Evolutionary conservation across 768 basidiomycete species (phyloP).

Genomic region (Boletus pseudo-olivaceus): DNA sequence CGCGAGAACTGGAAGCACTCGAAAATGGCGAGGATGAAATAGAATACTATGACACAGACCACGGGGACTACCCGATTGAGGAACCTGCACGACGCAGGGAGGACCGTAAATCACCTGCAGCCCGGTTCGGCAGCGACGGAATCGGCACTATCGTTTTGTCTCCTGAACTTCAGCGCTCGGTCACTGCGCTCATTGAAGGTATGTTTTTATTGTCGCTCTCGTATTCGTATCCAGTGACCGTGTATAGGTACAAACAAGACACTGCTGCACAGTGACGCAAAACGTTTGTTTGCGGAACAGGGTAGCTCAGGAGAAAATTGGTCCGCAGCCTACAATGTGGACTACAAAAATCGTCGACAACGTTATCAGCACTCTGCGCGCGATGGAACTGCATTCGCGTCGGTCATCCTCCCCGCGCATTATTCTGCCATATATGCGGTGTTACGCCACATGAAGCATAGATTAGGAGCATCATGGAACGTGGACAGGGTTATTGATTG

Average conservation of each 20-base stretch:
- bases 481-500: slow-evolving; percentile 72
- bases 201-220: slow-evolving; percentile 12
- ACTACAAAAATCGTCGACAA: slow-evolving; percentile 60
- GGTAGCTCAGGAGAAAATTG: slow-evolving; percentile 39
- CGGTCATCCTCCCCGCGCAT: slow-evolving; percentile 81
- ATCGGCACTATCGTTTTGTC: slow-evolving; percentile 74
- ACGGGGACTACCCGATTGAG: slow-evolving; percentile 30
- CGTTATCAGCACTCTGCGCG: slow-evolving; percentile 56
- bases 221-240: slow-evolving; percentile 8
- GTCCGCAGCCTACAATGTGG: slow-evolving; percentile 52
- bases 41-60: slow-evolving; percentile 31
- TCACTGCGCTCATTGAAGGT: slow-evolving; percentile 69
- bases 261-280: slow-evolving; percentile 64
- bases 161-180: slow-evolving; percentile 61
- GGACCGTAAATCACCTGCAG: slow-evolving; percentile 74
- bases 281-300: slow-evolving; percentile 57
- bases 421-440: slow-evolving; percentile 80
- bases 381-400: slow-evolving; percentile 82
- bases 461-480: slow-evolving; percentile 61
- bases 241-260: slow-evolving; percentile 58
- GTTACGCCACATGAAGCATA: slow-evolving; percentile 58
- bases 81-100: slow-evolving; percentile 26
- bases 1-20: slow-evolving; percentile 56
- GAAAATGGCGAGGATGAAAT: slow-evolving; percentile 35
- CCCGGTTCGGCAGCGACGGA: slow-evolving; percentile 70